phyloP scores from a whole-genome alignment of 78 protist genomes.

The Dictyostelium discoideum region dicty_2.7 NC_007088.5:3107501-3108000 shows the following conservation, averaged over 20 bases:
- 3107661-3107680: constrained; percentile 75
- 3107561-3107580: constrained; percentile 79
- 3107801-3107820: not conserved
- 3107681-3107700: constrained; percentile 55
- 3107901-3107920: constrained; percentile 80
- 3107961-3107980: constrained; percentile 82
- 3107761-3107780: not conserved
- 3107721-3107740: not conserved
- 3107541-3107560: constrained; percentile 5
- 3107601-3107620: constrained; percentile 79
- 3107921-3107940: constrained; percentile 14
- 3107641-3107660: constrained; percentile 83
- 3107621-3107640: constrained; percentile 72
- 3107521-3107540: not conserved
- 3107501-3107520: no score
- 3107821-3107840: constrained; percentile 5
- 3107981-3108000: constrained; percentile 88
- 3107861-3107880: constrained; percentile 87
- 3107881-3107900: constrained; percentile 79
- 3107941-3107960: constrained; percentile 83
- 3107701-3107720: not conserved
- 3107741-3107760: no score
- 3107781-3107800: not conserved
- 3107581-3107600: constrained; percentile 75
- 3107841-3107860: constrained; percentile 86